Conservation (phyloP, 495 filamentous ascomycete genomes). For the Tuber magnatum region DNA sequence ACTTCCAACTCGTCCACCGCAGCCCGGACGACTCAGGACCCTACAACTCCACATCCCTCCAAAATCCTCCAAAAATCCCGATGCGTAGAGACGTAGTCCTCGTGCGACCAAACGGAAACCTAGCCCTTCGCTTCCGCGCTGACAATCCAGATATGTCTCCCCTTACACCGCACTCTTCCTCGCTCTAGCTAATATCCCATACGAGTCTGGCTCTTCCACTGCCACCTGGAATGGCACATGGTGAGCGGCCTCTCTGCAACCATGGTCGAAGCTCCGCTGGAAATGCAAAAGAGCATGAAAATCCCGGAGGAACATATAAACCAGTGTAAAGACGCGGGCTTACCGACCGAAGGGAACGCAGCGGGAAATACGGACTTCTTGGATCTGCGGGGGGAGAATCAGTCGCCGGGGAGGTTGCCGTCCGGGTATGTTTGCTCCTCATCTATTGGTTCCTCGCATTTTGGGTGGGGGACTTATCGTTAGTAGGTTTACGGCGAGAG, state of each 20-base stretch:
- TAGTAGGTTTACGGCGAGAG: constrained; percentile 57
- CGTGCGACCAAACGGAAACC: constrained; percentile 47
- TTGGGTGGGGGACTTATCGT: not conserved
- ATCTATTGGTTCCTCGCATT: not conserved
- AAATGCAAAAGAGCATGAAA: constrained; percentile 53
- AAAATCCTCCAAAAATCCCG: constrained; percentile 45
- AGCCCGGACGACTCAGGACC: constrained; percentile 48
- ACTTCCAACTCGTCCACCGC: constrained; percentile 62
- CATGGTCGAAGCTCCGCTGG: constrained; percentile 54
- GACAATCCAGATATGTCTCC: constrained; percentile 58
- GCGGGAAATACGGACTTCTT: constrained; percentile 62
- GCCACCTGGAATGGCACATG: constrained; percentile 56
- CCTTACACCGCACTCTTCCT: not conserved
- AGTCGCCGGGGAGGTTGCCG: constrained; percentile 52
- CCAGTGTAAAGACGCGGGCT: constrained; percentile 50
- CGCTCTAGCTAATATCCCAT: constrained; percentile 21
- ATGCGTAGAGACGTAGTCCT: constrained; percentile 51
- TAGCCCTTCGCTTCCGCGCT: constrained; percentile 62
- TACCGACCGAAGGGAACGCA: constrained; percentile 61
- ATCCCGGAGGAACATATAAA: constrained; percentile 60
- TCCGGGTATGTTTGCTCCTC: constrained; percentile 47
- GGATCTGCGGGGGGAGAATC: constrained; percentile 58
- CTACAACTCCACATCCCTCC: constrained; percentile 46
- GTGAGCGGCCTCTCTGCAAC: constrained; percentile 54
- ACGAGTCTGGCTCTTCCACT: constrained; percentile 62